These are phyloP conservation scores for Eudorina sp. DNA, from an alignment of 139 green algal genomes.

Conservation along the genomic window DNA sequence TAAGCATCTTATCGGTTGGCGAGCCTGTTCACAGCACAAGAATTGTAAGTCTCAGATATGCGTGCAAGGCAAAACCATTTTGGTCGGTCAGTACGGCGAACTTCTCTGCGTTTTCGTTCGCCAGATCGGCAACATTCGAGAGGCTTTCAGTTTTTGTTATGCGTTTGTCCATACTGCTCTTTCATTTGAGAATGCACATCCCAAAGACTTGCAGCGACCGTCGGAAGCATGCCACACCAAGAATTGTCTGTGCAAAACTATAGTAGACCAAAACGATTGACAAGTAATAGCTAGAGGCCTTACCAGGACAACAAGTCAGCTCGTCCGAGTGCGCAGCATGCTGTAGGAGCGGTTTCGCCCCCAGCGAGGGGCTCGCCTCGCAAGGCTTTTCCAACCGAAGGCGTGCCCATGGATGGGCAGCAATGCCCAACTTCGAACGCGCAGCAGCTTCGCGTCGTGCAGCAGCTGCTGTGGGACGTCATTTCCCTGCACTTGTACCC, in stretches of 20 bases:
- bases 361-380: neutral
- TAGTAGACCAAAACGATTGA: too few species aligned
- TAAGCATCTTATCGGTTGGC: too few species aligned
- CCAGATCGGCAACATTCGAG: too few species aligned
- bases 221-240: conserved; percentile 14
- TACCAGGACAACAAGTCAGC: neutral
- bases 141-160: too few species aligned
- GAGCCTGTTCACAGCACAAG: too few species aligned
- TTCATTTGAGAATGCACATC: too few species aligned
- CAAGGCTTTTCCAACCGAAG: neutral
- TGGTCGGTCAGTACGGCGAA: too few species aligned
- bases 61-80: too few species aligned
- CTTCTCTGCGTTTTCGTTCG: too few species aligned
- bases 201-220: conserved; percentile 4
- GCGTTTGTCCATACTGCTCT: too few species aligned
- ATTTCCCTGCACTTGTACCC: conserved; percentile 48
- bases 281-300: neutral
- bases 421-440: conserved; percentile 1
- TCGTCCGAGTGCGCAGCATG: neutral
- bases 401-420: conserved; percentile 15
- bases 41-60: too few species aligned
- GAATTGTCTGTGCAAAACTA: too few species aligned
- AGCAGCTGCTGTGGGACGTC: conserved; percentile 56
- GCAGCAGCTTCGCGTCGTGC: conserved; percentile 56
- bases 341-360: conserved; percentile 10